phyloP scores from a whole-genome alignment of 2,329 filamentous ascomycete species.

The Trichoderma sp. region DNA sequence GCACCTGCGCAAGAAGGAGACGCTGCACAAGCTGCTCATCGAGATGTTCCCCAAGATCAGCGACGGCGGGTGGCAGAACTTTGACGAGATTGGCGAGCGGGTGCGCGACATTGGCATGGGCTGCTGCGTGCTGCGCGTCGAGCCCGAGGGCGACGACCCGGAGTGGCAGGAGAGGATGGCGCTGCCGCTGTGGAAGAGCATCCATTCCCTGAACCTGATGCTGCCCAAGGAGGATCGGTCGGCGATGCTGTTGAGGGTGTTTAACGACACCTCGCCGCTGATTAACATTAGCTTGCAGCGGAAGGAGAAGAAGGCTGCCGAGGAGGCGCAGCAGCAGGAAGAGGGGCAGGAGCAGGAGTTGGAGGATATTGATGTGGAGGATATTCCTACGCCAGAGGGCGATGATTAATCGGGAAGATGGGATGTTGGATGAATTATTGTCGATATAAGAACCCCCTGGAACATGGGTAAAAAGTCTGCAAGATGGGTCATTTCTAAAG shows the following conservation, averaged over 20 bases:
- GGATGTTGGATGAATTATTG: not conserved
- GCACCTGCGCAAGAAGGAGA: constrained; percentile 73
- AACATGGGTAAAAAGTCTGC: not conserved
- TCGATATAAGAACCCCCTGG: not conserved
- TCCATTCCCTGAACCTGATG: constrained; percentile 94
- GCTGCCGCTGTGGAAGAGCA: constrained; percentile 89
- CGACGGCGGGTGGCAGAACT: constrained; percentile 70
- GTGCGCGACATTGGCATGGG: constrained; percentile 82
- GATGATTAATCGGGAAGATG: constrained; percentile 8
- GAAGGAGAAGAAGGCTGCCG: constrained; percentile 39
- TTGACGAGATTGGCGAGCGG: constrained; percentile 85
- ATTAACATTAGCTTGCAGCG: constrained; percentile 68
- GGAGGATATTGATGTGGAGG: constrained; percentile 42
- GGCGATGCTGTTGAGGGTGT: constrained; percentile 88
- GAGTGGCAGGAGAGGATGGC: constrained; percentile 77
- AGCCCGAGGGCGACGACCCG: constrained; percentile 66
- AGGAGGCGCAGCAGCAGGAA: constrained; percentile 39
- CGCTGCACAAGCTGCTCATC: constrained; percentile 77
- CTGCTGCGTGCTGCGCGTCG: constrained; percentile 85
- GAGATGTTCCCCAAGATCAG: constrained; percentile 96
- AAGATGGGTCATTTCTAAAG: not conserved
- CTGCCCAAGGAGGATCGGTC: constrained; percentile 93
- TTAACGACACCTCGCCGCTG: constrained; percentile 83
- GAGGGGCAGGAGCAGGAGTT: constrained; percentile 32
- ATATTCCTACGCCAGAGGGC: constrained; percentile 43